phyloP scores from a whole-genome alignment of 23 red algal genomes.

The Gracilariopsis chorda region DNA sequence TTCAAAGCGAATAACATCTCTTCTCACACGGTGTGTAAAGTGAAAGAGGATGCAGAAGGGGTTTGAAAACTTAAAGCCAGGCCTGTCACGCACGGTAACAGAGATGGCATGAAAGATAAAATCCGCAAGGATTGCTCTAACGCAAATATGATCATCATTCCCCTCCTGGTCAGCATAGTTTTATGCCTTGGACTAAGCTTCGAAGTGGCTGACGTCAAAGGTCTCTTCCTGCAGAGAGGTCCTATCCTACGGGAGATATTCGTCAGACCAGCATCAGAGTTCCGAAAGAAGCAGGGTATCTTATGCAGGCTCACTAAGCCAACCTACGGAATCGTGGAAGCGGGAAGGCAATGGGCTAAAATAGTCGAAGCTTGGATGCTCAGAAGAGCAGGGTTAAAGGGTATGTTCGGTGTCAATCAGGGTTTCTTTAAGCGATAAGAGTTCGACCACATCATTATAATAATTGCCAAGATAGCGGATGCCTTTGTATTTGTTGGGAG shows the following conservation, averaged over 20 bases:
- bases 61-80: not conserved
- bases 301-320: slow-evolving; percentile 31
- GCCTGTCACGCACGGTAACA: not conserved
- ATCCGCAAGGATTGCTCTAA: not conserved
- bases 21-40: slow-evolving; percentile 3
- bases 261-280: not conserved
- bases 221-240: slow-evolving; percentile 19
- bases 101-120: not conserved
- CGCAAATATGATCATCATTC: not conserved
- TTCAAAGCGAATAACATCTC: not conserved
- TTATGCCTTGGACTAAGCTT: not conserved
- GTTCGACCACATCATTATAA: not conserved
- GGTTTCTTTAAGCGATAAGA: not conserved
- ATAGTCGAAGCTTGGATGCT: slow-evolving; percentile 28
- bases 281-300: not conserved
- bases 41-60: not conserved
- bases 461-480: slow-evolving; percentile 25
- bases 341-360: slow-evolving; percentile 28
- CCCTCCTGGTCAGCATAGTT: not conserved
- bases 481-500: too few species aligned
- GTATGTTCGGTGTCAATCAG: slow-evolving; percentile 8
- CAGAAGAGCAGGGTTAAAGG: not conserved
- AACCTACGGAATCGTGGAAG: slow-evolving; percentile 40
- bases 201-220: slow-evolving; percentile 10
- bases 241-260: slow-evolving; percentile 9